A percentile compares a stretch with the other conserved stretches of the same genome.
phyloP scores from a whole-genome alignment of 208 protist species.

The Leishmania mexicana region DNA sequence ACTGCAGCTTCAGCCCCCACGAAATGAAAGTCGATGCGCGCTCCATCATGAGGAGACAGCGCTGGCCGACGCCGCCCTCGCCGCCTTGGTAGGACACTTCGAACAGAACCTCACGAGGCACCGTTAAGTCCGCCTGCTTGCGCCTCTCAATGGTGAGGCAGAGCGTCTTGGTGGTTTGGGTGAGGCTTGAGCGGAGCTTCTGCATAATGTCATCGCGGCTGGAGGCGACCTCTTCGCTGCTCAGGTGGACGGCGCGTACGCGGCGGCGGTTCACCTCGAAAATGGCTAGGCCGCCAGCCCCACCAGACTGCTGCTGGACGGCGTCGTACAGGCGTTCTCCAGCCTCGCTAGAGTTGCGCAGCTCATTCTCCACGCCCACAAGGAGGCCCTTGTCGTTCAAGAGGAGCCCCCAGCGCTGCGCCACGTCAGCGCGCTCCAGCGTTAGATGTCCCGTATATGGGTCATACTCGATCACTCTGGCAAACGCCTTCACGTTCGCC shows the following conservation, averaged over 20 bases:
- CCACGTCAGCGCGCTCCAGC: slow-evolving; percentile 40
- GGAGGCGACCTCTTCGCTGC: slow-evolving; percentile 8
- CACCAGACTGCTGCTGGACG: slow-evolving; percentile 40
- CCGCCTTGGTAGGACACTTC: slow-evolving; percentile 51
- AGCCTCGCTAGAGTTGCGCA: slow-evolving; percentile 44
- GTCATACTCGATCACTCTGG: slow-evolving; percentile 31
- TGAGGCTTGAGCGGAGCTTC: slow-evolving; percentile 20
- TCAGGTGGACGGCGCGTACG: slow-evolving; percentile 26
- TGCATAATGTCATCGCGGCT: slow-evolving; percentile 16
- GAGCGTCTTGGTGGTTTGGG: slow-evolving; percentile 17
- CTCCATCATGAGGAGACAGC: slow-evolving; percentile 56
- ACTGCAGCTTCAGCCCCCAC: slow-evolving; percentile 57
- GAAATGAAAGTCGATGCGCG: slow-evolving; percentile 42
- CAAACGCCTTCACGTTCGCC: neutral
- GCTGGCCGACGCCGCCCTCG: slow-evolving; percentile 54
- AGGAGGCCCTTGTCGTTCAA: slow-evolving; percentile 44
- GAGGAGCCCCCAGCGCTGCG: slow-evolving; percentile 58
- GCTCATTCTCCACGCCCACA: slow-evolving; percentile 51
- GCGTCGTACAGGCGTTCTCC: slow-evolving; percentile 47
- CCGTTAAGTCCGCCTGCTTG: slow-evolving; percentile 29
- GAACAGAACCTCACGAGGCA: slow-evolving; percentile 57
- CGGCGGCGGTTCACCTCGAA: slow-evolving; percentile 44
- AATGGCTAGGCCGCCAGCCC: slow-evolving; percentile 35
- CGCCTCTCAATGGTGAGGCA: slow-evolving; percentile 32
- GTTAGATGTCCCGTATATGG: slow-evolving; percentile 31